A percentile compares a stretch with the other conserved stretches of the same genome.
Evolutionary conservation across 2,329 filamentous ascomycete genomes (phyloP).

Genomic region (Botryosphaeria agaves): DNA sequence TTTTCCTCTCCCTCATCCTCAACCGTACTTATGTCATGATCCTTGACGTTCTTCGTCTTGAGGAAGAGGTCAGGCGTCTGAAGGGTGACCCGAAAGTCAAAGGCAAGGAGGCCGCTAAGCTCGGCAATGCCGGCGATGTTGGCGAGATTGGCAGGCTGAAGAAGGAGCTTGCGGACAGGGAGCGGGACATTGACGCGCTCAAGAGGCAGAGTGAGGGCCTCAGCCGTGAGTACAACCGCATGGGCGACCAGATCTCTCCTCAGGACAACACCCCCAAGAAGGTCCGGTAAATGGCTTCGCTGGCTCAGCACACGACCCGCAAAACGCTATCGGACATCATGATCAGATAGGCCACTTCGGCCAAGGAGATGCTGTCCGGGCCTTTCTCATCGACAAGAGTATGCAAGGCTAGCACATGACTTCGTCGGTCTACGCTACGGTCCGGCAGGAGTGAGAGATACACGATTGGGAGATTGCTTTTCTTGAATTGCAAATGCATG

Average conservation of each 20-base stretch:
- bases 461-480: too few relatives aligned
- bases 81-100: slow-evolving; percentile 45
- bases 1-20: slow-evolving; percentile 95
- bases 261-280: slow-evolving; percentile 34
- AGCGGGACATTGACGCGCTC: slow-evolving; percentile 66
- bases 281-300: slow-evolving; percentile 30
- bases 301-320: too few relatives aligned
- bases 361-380: too few relatives aligned
- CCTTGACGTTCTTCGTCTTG: slow-evolving; percentile 74
- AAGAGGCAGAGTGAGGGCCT: slow-evolving; percentile 87
- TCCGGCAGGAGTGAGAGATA: too few relatives aligned
- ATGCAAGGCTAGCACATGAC: too few relatives aligned
- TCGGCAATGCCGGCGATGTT: slow-evolving; percentile 53
- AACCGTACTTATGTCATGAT: slow-evolving; percentile 99
- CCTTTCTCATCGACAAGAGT: too few relatives aligned
- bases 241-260: slow-evolving; percentile 66
- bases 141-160: slow-evolving; percentile 56
- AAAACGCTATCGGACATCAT: too few relatives aligned
- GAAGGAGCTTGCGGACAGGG: slow-evolving; percentile 52
- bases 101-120: slow-evolving; percentile 53
- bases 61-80: slow-evolving; percentile 76
- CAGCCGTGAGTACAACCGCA: slow-evolving; percentile 66
- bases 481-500: too few relatives aligned
- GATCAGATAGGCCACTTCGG: too few relatives aligned
- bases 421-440: too few relatives aligned